phyloP scores from a whole-genome alignment of 352 stramenopile species.

The Phytopythium sindhum region DNA sequence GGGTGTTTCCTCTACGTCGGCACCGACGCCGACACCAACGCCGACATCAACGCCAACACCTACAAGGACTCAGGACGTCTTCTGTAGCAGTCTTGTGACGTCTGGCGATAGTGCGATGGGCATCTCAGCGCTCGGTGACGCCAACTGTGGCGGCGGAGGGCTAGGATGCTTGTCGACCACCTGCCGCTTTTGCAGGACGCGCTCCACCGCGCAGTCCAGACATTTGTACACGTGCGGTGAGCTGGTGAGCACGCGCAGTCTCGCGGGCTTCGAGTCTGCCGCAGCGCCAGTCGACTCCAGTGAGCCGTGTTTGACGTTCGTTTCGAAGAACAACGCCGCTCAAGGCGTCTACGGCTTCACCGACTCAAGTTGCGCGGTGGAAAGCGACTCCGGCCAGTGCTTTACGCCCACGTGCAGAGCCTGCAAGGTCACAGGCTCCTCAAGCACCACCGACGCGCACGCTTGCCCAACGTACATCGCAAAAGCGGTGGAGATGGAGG shows the following conservation, averaged over 20 bases:
- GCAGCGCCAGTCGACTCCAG: neutral
- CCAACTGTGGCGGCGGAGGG: neutral
- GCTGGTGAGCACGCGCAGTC: neutral
- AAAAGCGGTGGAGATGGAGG: neutral
- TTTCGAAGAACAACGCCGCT: neutral
- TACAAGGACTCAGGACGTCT: neutral
- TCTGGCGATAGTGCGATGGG: neutral
- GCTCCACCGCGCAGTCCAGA: conserved; percentile 11
- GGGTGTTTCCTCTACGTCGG: neutral
- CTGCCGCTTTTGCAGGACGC: conserved; percentile 7
- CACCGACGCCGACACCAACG: neutral
- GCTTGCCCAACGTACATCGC: neutral
- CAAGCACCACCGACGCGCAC: neutral
- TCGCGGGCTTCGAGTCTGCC: neutral
- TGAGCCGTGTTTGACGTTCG: neutral
- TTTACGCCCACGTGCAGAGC: neutral
- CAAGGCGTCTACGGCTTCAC: neutral
- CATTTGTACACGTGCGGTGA: conserved; percentile 11
- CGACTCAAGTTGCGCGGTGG: neutral
- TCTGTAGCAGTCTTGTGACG: neutral
- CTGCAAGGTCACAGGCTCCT: neutral
- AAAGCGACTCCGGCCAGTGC: neutral
- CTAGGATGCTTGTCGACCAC: neutral
- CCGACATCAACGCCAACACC: conserved; percentile 3
- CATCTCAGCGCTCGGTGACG: neutral